phyloP scores from a whole-genome alignment of 1,284 basidiomycete genomes.

The Fomitiporia mediterranea region DNA sequence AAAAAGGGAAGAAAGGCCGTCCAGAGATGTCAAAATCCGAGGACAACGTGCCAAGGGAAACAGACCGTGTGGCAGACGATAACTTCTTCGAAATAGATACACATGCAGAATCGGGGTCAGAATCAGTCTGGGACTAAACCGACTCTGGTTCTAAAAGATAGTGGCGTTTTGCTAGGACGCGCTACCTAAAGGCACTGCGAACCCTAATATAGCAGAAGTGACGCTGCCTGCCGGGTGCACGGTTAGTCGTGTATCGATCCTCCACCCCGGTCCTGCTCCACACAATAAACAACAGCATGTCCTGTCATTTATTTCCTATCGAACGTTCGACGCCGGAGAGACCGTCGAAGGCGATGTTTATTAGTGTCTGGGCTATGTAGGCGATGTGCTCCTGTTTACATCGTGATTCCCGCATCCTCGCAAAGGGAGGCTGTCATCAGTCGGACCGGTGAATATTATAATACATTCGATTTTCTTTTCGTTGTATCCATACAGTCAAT shows the following conservation, averaged over 20 bases:
- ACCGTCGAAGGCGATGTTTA: background rate
- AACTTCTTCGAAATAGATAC: constrained; percentile 15
- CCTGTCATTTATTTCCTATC: background rate
- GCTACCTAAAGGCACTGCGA: background rate
- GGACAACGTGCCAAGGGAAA: background rate
- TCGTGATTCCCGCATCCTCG: too few relatives aligned
- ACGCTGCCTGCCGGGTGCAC: background rate
- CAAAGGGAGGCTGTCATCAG: too few relatives aligned
- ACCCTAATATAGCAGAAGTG: background rate
- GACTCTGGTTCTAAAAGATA: too few relatives aligned
- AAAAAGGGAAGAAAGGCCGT: background rate
- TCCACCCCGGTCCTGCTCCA: background rate
- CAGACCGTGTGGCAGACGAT: constrained; percentile 3
- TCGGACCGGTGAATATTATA: too few relatives aligned
- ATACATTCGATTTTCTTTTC: too few relatives aligned
- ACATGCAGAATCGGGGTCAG: background rate
- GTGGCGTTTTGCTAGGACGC: background rate
- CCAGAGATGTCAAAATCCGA: background rate
- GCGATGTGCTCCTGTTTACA: background rate
- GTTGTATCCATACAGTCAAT: too few relatives aligned
- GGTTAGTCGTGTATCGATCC: background rate
- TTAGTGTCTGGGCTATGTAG: background rate
- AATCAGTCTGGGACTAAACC: background rate
- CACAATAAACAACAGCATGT: background rate
- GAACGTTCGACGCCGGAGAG: background rate